Evolutionary conservation across 148 eudicot genomes (phyloP).

Genomic region (Pharnaceum exiguum): DNA sequence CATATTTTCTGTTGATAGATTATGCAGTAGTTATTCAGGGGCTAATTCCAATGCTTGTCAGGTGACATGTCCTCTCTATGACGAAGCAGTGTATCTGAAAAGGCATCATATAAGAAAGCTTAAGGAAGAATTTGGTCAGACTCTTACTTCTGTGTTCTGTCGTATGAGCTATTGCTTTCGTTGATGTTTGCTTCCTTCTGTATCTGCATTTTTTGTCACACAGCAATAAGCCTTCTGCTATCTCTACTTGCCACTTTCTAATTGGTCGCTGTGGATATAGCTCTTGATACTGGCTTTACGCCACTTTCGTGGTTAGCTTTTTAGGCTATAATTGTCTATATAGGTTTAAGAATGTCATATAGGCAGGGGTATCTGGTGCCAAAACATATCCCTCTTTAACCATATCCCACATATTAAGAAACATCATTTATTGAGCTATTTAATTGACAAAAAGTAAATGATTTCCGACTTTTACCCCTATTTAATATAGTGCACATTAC

Average conservation of each 20-base stretch:
- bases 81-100: slow-evolving; percentile 54
- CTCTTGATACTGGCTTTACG: background rate
- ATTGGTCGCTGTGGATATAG: background rate
- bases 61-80: slow-evolving; percentile 50
- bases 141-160: background rate
- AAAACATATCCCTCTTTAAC: too few species aligned
- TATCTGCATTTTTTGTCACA: background rate
- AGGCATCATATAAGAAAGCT: slow-evolving; percentile 56
- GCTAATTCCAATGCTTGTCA: slow-evolving; percentile 30
- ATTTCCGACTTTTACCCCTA: too few species aligned
- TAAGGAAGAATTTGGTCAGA: slow-evolving; percentile 87
- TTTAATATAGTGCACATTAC: too few species aligned
- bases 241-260: background rate
- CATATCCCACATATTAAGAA: too few species aligned
- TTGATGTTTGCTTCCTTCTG: slow-evolving; percentile 9
- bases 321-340: background rate
- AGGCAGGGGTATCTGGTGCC: too few species aligned
- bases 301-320: background rate
- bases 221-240: background rate
- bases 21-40: too few species aligned
- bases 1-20: slow-evolving; percentile 5
- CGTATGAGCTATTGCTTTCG: background rate
- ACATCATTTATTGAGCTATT: too few species aligned
- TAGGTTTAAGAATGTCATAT: too few species aligned
- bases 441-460: too few species aligned